Conservation (phyloP, 2,329 filamentous ascomycete species). For the Ophiobolus disseminans region DNA sequence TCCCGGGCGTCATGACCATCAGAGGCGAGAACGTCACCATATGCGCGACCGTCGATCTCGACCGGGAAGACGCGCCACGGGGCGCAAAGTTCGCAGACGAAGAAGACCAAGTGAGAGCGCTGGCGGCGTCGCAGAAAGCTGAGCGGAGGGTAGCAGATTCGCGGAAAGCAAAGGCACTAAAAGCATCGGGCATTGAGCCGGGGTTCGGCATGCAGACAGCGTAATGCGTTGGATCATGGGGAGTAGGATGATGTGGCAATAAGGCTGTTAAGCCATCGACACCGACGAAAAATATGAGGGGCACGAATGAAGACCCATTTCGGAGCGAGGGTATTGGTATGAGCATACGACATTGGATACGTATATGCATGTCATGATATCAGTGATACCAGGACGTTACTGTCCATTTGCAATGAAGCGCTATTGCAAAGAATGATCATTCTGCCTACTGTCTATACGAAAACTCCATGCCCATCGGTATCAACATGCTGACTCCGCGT, state of each 20-base stretch:
- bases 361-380: conserved; percentile 15
- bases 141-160: conserved; percentile 65
- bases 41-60: conserved; percentile 93
- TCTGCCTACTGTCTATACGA: too few relatives aligned
- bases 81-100: conserved; percentile 72
- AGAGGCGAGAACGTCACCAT: conserved; percentile 96
- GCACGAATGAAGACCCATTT: background rate
- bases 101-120: conserved; percentile 72
- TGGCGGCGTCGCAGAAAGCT: conserved; percentile 76
- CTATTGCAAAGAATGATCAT: background rate
- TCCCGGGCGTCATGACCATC: conserved; percentile 88
- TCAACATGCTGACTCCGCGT: too few relatives aligned
- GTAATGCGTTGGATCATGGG: too few relatives aligned
- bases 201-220: conserved; percentile 77
- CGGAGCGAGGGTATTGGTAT: conserved; percentile 53
- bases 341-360: conserved; percentile 7
- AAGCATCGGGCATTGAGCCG: conserved; percentile 61
- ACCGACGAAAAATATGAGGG: background rate
- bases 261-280: too few relatives aligned
- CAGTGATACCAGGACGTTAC: conserved; percentile 26
- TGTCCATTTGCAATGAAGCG: conserved; percentile 12
- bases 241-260: too few relatives aligned
- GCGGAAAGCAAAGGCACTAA: conserved; percentile 70
- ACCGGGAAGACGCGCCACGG: conserved; percentile 89
- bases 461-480: too few relatives aligned